A percentile compares a stretch with the other conserved stretches of the same genome.
phyloP scores from a whole-genome alignment of 2,329 filamentous ascomycete species.

The Fusarium nurragi region DNA sequence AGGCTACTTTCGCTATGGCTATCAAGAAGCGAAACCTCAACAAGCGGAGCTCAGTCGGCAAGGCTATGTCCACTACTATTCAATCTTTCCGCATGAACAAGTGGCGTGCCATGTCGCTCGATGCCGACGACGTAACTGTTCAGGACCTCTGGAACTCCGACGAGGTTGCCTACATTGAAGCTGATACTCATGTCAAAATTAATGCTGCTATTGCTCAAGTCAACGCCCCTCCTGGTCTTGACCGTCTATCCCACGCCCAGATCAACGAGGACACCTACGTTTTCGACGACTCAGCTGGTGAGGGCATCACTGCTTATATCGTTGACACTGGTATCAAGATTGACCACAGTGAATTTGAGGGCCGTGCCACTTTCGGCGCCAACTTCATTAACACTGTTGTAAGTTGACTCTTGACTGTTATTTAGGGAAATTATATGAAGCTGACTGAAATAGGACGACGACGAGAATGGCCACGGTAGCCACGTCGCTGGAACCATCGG shows the following conservation, averaged over 20 bases:
- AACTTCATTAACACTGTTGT: slow-evolving; percentile 61
- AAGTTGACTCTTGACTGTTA: slow-evolving; percentile 41
- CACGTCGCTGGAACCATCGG: slow-evolving; percentile 72
- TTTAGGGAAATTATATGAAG: background rate
- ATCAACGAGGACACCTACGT: slow-evolving; percentile 49
- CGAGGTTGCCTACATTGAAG: slow-evolving; percentile 64
- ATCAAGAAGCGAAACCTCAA: slow-evolving; percentile 67
- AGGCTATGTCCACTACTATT: slow-evolving; percentile 58
- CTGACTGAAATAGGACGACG: slow-evolving; percentile 53
- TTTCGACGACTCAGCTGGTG: slow-evolving; percentile 62
- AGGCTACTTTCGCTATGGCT: slow-evolving; percentile 57
- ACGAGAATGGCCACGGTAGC: slow-evolving; percentile 70
- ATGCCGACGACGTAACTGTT: slow-evolving; percentile 62
- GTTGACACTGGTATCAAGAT: slow-evolving; percentile 72
- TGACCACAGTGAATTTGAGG: slow-evolving; percentile 65
- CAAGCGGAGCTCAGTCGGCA: slow-evolving; percentile 60
- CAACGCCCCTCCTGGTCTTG: slow-evolving; percentile 63
- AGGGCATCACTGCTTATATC: slow-evolving; percentile 69
- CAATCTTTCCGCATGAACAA: slow-evolving; percentile 57
- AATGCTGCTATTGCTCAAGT: slow-evolving; percentile 59
- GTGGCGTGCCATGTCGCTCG: slow-evolving; percentile 64
- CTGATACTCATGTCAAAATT: slow-evolving; percentile 59
- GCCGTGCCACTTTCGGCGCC: slow-evolving; percentile 62
- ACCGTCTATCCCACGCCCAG: slow-evolving; percentile 60
- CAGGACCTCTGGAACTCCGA: slow-evolving; percentile 58